phyloP scores from a whole-genome alignment of 225 moss, liverwort and hornwort species.

The Antitrichia curtipendula region DNA sequence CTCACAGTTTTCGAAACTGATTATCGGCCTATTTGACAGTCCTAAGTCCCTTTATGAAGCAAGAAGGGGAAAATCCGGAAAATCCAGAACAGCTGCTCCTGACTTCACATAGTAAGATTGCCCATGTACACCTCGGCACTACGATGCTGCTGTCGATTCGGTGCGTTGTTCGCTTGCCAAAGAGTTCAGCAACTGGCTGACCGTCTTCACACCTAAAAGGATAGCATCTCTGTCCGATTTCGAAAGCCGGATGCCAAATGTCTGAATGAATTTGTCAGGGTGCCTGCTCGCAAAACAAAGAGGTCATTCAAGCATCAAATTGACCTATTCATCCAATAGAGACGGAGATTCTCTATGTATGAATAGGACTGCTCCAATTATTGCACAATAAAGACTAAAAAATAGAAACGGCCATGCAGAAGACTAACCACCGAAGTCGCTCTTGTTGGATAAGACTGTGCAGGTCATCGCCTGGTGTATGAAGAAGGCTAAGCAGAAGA shows the following conservation, averaged over 20 bases:
- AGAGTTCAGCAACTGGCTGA: slow-evolving; percentile 76
- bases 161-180: slow-evolving; percentile 44
- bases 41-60: neutral
- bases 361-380: neutral
- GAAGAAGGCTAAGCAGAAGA: slow-evolving; percentile 59
- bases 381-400: neutral
- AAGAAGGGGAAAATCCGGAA: neutral
- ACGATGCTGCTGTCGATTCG: neutral
- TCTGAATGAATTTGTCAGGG: slow-evolving; percentile 82
- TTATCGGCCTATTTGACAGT: neutral
- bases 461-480: slow-evolving; percentile 26
- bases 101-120: neutral
- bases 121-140: neutral
- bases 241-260: slow-evolving; percentile 48
- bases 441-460: slow-evolving; percentile 63
- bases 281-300: slow-evolving; percentile 54
- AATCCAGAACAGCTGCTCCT: neutral
- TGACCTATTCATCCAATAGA: neutral
- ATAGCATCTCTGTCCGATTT: slow-evolving; percentile 32
- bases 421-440: slow-evolving; percentile 80
- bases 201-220: slow-evolving; percentile 61
- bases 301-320: neutral
- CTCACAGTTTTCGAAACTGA: neutral
- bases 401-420: neutral
- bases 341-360: neutral